Conservation (phyloP, 306 rosid genomes). For the Gastrolobium villosum region DNA sequence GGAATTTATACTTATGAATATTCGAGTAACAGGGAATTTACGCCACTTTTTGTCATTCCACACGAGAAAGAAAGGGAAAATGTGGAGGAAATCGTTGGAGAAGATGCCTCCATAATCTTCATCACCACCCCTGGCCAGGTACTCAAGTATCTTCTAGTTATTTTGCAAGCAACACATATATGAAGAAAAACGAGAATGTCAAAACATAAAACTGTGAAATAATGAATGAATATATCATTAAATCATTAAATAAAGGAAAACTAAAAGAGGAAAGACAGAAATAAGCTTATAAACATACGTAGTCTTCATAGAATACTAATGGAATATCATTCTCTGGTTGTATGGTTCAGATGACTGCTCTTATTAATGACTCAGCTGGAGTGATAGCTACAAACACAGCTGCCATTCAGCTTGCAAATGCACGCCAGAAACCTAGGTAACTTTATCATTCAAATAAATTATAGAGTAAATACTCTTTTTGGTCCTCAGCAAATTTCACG, state of each 20-base stretch:
- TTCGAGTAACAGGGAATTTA: slow-evolving; percentile 64
- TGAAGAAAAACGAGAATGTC: neutral
- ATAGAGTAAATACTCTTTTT: too few species aligned
- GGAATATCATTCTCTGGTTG: slow-evolving; percentile 38
- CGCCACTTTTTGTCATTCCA: slow-evolving; percentile 91
- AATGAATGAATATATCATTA: neutral
- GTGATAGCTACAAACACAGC: slow-evolving; percentile 88
- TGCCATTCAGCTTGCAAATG: slow-evolving; percentile 82
- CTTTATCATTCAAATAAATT: slow-evolving; percentile 30
- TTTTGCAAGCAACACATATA: slow-evolving; percentile 27
- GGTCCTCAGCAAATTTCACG: too few species aligned
- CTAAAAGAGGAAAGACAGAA: neutral
- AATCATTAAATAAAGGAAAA: neutral
- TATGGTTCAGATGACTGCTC: slow-evolving; percentile 76
- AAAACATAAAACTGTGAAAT: slow-evolving; percentile 8
- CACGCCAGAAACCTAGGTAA: slow-evolving; percentile 79
- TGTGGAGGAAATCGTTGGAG: slow-evolving; percentile 70
- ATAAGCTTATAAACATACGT: neutral
- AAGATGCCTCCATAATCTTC: slow-evolving; percentile 80
- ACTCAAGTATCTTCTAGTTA: slow-evolving; percentile 20
- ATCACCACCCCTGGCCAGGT: slow-evolving; percentile 98
- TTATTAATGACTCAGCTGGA: slow-evolving; percentile 83
- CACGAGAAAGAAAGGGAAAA: slow-evolving; percentile 91
- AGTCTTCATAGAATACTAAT: neutral
- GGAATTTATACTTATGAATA: slow-evolving; percentile 14